Base-by-base conservation (phyloP, 1,284 basidiomycete genomes). In the Meripilus lineatus region DNA sequence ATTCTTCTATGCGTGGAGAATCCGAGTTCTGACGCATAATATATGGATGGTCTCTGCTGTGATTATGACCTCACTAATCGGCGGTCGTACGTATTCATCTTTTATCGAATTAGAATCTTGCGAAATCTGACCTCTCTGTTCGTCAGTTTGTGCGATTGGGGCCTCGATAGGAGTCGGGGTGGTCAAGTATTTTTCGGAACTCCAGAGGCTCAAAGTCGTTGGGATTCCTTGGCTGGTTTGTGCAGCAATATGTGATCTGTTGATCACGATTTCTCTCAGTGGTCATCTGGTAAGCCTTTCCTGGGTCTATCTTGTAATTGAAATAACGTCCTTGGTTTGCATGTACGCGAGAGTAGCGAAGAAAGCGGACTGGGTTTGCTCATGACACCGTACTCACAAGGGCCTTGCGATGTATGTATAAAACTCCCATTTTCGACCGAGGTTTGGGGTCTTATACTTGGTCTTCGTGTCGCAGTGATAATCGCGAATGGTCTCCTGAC, bases 181-280 rank as follows among this genome's bases (percentile, higher is more conserved):
- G 11, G 58, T 62, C 3, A 52, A 54, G 0, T 51, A 51, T 17
- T 67, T 65, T 46, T 35, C 45, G 1, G 18, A 58, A 35, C 54
- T 66, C 38, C 62, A 64, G 30, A 57, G 41, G 41, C 61, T 66
- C 28, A 50, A 66, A 36, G 49, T 55, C 14, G 50, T 65, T 20
- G 57, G 62, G 33, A 61, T 67, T 40, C 40, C 58, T 15, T 65
- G 61, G 62, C 58, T 63, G n/a, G 52, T 51, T 15, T 46, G 52
- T 13, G 58, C 61, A 10, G 57, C 57, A 5, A 45, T 53, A 20
- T 59, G 56, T n/a, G 63, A 63, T 38, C 38, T 61, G 22, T 42
- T 61, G 15, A 63, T 63, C n/a, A 60, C 61, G n/a, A 46, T 36
- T 4, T 44, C 50, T 21, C 52, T 63, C n/a, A 54, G 61, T 22